Conservation (phyloP, 2,329 filamentous ascomycete genomes). For the Fusarium sp. region DNA sequence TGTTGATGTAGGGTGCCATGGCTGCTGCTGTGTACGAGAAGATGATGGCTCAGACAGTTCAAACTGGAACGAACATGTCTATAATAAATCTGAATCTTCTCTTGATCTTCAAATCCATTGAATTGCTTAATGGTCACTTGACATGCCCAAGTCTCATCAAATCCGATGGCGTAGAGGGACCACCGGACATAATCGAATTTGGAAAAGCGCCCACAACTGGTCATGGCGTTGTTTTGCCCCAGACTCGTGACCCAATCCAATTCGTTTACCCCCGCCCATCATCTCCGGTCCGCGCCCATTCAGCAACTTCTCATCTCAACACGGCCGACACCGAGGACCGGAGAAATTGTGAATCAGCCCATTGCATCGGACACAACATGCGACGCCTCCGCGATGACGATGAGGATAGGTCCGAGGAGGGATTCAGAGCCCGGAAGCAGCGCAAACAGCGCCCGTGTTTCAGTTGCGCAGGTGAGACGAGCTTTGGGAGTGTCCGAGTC, state of each 20-base stretch:
- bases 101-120: not conserved
- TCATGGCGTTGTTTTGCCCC: not conserved
- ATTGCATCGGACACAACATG: conserved; percentile 6
- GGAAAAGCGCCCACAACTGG: not conserved
- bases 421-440: conserved; percentile 1
- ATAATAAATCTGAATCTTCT: not conserved
- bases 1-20: conserved; percentile 13
- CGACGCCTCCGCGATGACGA: conserved; percentile 1
- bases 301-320: not conserved
- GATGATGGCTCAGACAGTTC: not conserved
- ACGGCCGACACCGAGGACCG: not conserved
- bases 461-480: conserved; percentile 4
- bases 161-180: not conserved
- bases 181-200: conserved; percentile 3
- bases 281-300: not conserved
- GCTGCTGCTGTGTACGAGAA: conserved; percentile 2
- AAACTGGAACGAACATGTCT: not conserved
- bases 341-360: not conserved
- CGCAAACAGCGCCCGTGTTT: conserved; percentile 7
- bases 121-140: not conserved
- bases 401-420: not conserved
- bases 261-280: not conserved
- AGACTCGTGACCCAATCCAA: not conserved
- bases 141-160: not conserved
- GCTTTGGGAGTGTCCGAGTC: not conserved